A percentile compares a stretch with the other conserved stretches of the same genome.
These are phyloP conservation scores for Moesziomyces sp. DNA, from an alignment of 1,284 basidiomycete species.

Conservation along the genomic window DNA sequence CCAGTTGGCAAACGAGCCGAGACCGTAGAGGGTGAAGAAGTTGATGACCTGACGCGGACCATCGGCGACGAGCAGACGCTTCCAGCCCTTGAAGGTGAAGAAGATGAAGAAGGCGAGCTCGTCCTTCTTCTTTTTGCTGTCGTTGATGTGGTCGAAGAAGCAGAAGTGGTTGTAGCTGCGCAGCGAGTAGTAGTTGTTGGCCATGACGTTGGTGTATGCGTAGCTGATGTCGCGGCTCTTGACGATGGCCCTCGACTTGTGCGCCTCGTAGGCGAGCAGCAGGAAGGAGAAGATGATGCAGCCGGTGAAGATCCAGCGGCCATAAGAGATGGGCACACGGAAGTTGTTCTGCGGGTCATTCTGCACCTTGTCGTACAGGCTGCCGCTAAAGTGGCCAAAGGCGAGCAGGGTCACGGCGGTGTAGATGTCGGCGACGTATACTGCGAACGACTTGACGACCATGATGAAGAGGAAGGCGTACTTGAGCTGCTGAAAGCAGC, in stretches of 20 bases:
- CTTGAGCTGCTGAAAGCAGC: constrained; percentile 85
- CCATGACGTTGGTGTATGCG: constrained; percentile 81
- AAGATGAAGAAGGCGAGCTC: constrained; percentile 99
- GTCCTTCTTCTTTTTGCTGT: constrained; percentile 94
- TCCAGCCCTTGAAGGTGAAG: constrained; percentile 99
- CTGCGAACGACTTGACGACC: constrained; percentile 91
- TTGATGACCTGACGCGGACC: constrained; percentile 99
- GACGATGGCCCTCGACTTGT: constrained; percentile 92
- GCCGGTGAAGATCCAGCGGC: constrained; percentile 95
- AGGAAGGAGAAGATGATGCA: constrained; percentile 98
- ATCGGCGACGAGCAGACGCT: constrained; percentile 89
- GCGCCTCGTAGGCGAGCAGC: constrained; percentile 87
- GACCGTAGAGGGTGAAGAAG: constrained; percentile 88
- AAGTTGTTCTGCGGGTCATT: constrained; percentile 77
- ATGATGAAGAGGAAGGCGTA: constrained; percentile 91
- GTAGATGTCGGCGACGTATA: constrained; percentile 97
- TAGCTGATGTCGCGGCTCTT: constrained; percentile 89
- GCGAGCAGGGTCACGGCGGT: constrained; percentile 95
- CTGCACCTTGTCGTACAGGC: constrained; percentile 77
- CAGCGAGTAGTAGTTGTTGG: constrained; percentile 76
- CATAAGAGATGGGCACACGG: constrained; percentile 85
- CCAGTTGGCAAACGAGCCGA: constrained; percentile 81
- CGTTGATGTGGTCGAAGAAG: constrained; percentile 95
- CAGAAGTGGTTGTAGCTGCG: constrained; percentile 97
- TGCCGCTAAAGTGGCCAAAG: constrained; percentile 88